Evolutionary conservation across 1,284 basidiomycete genomes (phyloP), one percentile per base, ranked within the genome.

Genomic region (Ustilago crameri): DNA sequence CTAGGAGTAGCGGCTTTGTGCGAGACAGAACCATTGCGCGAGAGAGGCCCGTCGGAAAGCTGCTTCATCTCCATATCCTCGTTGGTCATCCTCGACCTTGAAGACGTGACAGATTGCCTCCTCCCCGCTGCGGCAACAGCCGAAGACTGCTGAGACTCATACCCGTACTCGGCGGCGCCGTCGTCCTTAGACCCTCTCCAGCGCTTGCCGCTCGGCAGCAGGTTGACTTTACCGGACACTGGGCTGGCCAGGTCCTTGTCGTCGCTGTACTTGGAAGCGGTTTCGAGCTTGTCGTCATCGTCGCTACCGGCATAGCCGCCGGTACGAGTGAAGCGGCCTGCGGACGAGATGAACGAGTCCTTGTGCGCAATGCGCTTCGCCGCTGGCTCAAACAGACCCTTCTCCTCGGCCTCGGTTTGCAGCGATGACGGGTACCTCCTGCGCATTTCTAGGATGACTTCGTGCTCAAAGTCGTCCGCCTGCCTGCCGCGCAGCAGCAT

Each of bases 401-500:
- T 65, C 64, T 74, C 75, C 51, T 82, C 78, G 32, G 83, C 81
- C 43, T 72, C 77, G 40, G 51, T 35, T 51, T 59, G 61, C 17
- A 74, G 50, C 35, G 64, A 67, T 18, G 66, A 67, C 14, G 75
- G 71, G 62, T 85, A 86, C 12, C 85, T 69, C 26, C 82, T 79
- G 18, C 77, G 77, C 41, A 86, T 75, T 62, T 86, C 85, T 15
- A 74, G 38, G 18, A 80, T 75, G 12, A 82, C 82, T 63, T 79
- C 76, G 42, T 81, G 79, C 43, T 81, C 74, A 71, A 83, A 86
- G 24, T 84, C 84, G 40, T 83, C 76, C 38, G 82, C 83, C 23
- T 82, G 82, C 10, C 82, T 80, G 5, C 84, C 83, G 15, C 84
- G 79, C 20, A 86, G 74, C 32, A 86, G 78, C 84, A 85, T 85